Percentiles rank a stretch among this genome's conserved stretches.
These are phyloP conservation scores for Magnolia officinalis DNA, from an alignment of 164 flowering plant genomes.

Conservation along the genomic window DNA sequence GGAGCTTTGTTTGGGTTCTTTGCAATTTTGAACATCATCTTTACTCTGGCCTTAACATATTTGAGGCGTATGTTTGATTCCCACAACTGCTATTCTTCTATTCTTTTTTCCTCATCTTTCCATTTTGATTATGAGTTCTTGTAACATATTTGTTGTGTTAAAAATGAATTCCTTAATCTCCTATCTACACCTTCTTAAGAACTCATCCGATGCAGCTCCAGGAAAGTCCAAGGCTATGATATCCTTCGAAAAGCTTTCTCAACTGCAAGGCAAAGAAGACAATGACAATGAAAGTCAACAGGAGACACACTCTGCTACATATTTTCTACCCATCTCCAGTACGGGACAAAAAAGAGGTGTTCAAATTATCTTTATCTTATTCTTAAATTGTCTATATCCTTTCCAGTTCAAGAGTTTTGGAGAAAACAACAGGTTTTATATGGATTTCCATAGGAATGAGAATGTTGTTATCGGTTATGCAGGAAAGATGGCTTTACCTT, in stretches of 20 bases:
- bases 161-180: not conserved
- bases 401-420: too few relatives aligned
- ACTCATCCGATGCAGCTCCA: conserved; percentile 25
- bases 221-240: conserved; percentile 27
- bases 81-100: not conserved
- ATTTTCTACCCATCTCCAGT: not conserved
- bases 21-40: conserved; percentile 39
- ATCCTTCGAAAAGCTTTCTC: conserved; percentile 35
- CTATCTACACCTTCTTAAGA: not conserved
- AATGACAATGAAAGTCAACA: not conserved
- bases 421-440: too few relatives aligned
- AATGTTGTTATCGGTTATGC: not conserved
- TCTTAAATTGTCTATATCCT: not conserved
- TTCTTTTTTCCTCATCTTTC: not conserved
- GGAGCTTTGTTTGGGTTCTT: conserved; percentile 43
- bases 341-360: not conserved
- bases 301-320: too few relatives aligned
- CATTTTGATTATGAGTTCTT: not conserved
- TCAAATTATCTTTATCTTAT: not conserved
- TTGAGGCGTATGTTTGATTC: conserved; percentile 31
- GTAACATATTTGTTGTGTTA: not conserved
- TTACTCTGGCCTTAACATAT: conserved; percentile 39
- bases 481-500: conserved; percentile 30
- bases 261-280: conserved; percentile 20
- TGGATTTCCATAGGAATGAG: not conserved